Evolutionary conservation across 306 rosid genomes (phyloP).

Genomic region (Trichosanthes cucumerina): DNA sequence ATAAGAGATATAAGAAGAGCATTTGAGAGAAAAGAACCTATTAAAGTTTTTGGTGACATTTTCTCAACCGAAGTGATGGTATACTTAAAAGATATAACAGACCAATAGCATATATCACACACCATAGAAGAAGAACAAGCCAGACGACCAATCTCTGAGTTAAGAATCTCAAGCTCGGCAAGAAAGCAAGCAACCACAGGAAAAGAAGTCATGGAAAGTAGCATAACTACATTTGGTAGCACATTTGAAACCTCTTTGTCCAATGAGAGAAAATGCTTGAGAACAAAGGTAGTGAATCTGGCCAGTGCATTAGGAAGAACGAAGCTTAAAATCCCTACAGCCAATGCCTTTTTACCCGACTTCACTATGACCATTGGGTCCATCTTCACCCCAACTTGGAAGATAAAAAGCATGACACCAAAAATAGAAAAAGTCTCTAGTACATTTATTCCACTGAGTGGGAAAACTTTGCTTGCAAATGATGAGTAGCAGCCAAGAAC

Average conservation of each 20-base stretch:
- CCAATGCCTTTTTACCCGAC: constrained; percentile 29
- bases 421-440: constrained; percentile 43
- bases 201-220: constrained; percentile 55
- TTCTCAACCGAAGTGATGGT: constrained; percentile 36
- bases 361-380: constrained; percentile 29
- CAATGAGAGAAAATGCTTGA: neutral
- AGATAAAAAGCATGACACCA: constrained; percentile 42
- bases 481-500: constrained; percentile 32
- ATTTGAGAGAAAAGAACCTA: constrained; percentile 38
- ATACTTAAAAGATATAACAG: constrained; percentile 38
- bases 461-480: constrained; percentile 37
- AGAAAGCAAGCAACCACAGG: constrained; percentile 65
- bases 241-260: constrained; percentile 10
- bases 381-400: constrained; percentile 42
- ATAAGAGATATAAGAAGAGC: constrained; percentile 26
- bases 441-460: constrained; percentile 26
- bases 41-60: constrained; percentile 19
- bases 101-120: constrained; percentile 72
- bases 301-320: constrained; percentile 38
- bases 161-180: constrained; percentile 57
- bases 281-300: constrained; percentile 15
- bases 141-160: constrained; percentile 53
- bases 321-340: constrained; percentile 47
- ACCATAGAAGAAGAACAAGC: constrained; percentile 53
- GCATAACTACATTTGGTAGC: constrained; percentile 47